phyloP scores from a whole-genome alignment of 1,284 basidiomycete genomes.

The Fomitopsis pinicola region DNA sequence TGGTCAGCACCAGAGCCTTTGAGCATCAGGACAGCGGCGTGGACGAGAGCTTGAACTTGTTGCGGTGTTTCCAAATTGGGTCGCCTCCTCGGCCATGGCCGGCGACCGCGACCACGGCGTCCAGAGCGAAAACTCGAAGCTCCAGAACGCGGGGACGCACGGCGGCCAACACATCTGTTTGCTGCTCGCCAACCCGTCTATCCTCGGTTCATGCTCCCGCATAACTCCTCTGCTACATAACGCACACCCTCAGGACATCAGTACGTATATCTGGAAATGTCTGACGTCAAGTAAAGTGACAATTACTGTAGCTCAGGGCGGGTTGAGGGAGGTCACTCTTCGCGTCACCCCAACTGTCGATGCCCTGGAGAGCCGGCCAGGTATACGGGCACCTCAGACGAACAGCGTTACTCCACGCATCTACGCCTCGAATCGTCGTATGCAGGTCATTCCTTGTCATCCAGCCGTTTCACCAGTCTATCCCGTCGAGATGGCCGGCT shows the following conservation, averaged over 20 bases:
- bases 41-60: no score
- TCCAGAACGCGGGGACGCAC: not conserved
- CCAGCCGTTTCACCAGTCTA: constrained; percentile 16
- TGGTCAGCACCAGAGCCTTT: no score
- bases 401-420: constrained; percentile 23
- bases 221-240: not conserved
- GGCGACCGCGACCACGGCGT: not conserved
- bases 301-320: constrained; percentile 16
- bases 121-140: not conserved
- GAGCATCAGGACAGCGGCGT: no score
- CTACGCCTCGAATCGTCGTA: constrained; percentile 9
- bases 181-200: not conserved
- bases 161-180: not conserved
- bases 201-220: not conserved
- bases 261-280: not conserved
- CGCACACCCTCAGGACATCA: not conserved
- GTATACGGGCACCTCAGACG: constrained; percentile 50
- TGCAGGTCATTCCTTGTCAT: constrained; percentile 12
- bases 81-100: not conserved
- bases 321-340: constrained; percentile 29
- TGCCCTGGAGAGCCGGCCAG: constrained; percentile 60
- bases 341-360: constrained; percentile 54
- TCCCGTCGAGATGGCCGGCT: constrained; percentile 14
- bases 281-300: not conserved
- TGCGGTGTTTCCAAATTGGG: not conserved